These are phyloP conservation scores for Rhynchosporium agropyri DNA, from an alignment of 2,329 filamentous ascomycete genomes.

Conservation along the genomic window DNA sequence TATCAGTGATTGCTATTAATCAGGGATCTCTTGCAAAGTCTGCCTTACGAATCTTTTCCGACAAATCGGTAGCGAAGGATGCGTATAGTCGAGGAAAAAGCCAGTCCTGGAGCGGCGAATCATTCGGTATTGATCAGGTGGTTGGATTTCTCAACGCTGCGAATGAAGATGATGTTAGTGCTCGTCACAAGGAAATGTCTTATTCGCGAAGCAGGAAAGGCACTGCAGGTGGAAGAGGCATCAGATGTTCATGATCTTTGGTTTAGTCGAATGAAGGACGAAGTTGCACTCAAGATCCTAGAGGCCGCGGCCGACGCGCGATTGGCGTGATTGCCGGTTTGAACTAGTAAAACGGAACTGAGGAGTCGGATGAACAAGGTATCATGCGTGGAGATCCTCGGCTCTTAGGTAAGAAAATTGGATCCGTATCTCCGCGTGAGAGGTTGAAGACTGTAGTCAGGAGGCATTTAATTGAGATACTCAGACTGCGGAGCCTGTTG, in stretches of 20 bases:
- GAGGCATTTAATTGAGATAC: slow-evolving; percentile 50
- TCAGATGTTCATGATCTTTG: slow-evolving; percentile 58
- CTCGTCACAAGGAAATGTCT: slow-evolving; percentile 54
- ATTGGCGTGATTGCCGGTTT: slow-evolving; percentile 16
- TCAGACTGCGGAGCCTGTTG: slow-evolving; percentile 44
- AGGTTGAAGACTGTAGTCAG: slow-evolving; percentile 47
- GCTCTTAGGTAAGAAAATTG: slow-evolving; percentile 49
- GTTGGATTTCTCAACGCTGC: slow-evolving; percentile 52
- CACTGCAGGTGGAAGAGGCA: slow-evolving; percentile 44
- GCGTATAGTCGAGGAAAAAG: slow-evolving; percentile 49
- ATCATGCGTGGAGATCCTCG: slow-evolving; percentile 46
- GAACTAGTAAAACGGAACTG: slow-evolving; percentile 49
- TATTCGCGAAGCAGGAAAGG: slow-evolving; percentile 47
- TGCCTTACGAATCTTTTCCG: slow-evolving; percentile 41
- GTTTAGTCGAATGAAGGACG: slow-evolving; percentile 52
- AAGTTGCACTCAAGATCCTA: slow-evolving; percentile 47
- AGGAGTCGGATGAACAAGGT: slow-evolving; percentile 49
- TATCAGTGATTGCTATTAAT: slow-evolving; percentile 46
- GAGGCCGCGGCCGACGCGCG: slow-evolving; percentile 39
- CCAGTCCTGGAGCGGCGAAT: slow-evolving; percentile 50
- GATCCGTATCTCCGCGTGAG: slow-evolving; percentile 45
- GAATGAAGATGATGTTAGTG: slow-evolving; percentile 48
- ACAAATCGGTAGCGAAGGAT: slow-evolving; percentile 46
- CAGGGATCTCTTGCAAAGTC: slow-evolving; percentile 39
- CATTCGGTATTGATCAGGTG: slow-evolving; percentile 47